phyloP scores from a whole-genome alignment of 805 yeast genomes.

The Pichia thaimueangensis region DNA sequence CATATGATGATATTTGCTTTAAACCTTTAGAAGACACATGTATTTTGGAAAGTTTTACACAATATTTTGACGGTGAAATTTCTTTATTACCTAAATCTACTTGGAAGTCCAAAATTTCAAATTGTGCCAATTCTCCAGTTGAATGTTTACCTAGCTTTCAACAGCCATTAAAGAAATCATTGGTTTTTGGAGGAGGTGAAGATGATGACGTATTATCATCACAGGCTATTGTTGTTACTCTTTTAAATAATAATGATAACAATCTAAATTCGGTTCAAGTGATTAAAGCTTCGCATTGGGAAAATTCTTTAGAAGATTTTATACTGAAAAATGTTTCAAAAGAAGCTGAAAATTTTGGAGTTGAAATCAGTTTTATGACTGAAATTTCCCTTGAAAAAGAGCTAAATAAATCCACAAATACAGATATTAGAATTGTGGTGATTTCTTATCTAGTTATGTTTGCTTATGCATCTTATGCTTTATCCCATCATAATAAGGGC shows the following conservation, averaged over 20 bases:
- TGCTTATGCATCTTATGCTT: conserved; percentile 74
- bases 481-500: conserved; percentile 24
- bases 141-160: conserved; percentile 85
- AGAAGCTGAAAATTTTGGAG: conserved; percentile 46
- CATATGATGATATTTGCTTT: conserved; percentile 67
- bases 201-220: conserved; percentile 45
- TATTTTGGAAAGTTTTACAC: conserved; percentile 82
- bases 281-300: conserved; percentile 53
- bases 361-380: conserved; percentile 68
- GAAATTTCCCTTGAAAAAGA: conserved; percentile 83
- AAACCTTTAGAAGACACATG: conserved; percentile 78
- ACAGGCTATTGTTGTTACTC: conserved; percentile 69
- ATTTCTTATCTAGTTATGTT: conserved; percentile 84
- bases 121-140: conserved; percentile 77
- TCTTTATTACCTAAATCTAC: conserved; percentile 38
- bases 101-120: conserved; percentile 51
- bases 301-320: conserved; percentile 53
- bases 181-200: conserved; percentile 58
- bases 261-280: conserved; percentile 38
- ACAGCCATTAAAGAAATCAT: conserved; percentile 72
- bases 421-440: conserved; percentile 64
- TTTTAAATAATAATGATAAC: conserved; percentile 54
- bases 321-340: conserved; percentile 34
- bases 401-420: conserved; percentile 70
- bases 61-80: conserved; percentile 70